Evolutionary conservation across 331 rosid genomes (phyloP).

Genomic region (Phaseolus coccineus): DNA sequence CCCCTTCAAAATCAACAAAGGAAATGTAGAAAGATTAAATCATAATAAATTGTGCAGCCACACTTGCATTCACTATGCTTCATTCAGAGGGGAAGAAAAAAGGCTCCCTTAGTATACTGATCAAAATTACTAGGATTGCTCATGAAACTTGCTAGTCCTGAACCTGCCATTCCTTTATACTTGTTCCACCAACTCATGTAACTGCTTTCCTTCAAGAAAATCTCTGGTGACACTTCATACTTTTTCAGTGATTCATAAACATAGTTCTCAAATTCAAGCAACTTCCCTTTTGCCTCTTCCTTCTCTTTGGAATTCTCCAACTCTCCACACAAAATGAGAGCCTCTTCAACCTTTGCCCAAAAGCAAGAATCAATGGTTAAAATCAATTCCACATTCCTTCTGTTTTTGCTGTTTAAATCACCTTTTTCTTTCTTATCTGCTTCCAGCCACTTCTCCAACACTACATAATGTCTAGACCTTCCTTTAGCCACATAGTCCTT

Average conservation of each 20-base stretch:
- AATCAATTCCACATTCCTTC: conserved; percentile 38
- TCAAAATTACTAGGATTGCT: not conserved
- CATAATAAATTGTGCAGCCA: not conserved
- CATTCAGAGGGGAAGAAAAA: not conserved
- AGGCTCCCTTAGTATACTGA: conserved; percentile 28
- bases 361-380: conserved; percentile 75
- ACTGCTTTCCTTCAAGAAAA: conserved; percentile 59
- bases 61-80: not conserved
- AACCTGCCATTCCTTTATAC: conserved; percentile 43
- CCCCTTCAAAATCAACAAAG: not conserved
- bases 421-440: conserved; percentile 22
- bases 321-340: conserved; percentile 43
- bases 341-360: conserved; percentile 79
- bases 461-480: conserved; percentile 54
- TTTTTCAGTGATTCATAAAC: conserved; percentile 49
- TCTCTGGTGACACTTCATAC: conserved; percentile 64
- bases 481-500: conserved; percentile 31
- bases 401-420: not conserved
- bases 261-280: conserved; percentile 57
- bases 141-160: conserved; percentile 48
- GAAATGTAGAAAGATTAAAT: not conserved
- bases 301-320: conserved; percentile 1
- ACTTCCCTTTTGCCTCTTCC: not conserved
- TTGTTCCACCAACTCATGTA: conserved; percentile 70
- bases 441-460: conserved; percentile 52